Evolutionary conservation across 306 rosid genomes (phyloP).

Genomic region (Crataegus laevigata): DNA sequence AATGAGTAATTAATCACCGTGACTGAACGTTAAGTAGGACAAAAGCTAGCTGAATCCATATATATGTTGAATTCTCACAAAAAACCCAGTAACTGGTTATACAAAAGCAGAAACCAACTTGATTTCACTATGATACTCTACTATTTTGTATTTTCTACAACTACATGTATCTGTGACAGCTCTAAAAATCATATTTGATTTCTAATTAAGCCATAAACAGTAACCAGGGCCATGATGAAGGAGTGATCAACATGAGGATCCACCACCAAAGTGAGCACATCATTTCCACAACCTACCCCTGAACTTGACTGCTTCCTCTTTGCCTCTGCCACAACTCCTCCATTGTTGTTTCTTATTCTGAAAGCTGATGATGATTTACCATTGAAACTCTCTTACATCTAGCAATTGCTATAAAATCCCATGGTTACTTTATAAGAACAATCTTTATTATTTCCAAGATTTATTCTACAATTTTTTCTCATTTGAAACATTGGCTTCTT

Average conservation of each 20-base stretch:
- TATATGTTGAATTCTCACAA: not conserved
- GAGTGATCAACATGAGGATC: conserved; percentile 26
- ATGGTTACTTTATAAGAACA: conserved; percentile 7
- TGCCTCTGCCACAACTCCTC: conserved; percentile 20
- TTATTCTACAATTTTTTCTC: conserved; percentile 6
- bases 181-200: not conserved
- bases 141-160: not conserved
- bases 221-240: conserved; percentile 37
- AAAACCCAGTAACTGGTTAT: not conserved
- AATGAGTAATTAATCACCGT: no score
- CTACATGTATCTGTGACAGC: not conserved
- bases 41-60: not conserved
- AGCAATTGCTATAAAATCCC: conserved; percentile 1
- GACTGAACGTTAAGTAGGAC: no score
- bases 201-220: conserved; percentile 27
- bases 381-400: conserved; percentile 16
- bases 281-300: conserved; percentile 31
- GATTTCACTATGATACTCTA: not conserved
- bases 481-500: conserved; percentile 15
- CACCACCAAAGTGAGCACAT: conserved; percentile 28
- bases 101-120: no score
- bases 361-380: conserved; percentile 19
- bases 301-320: conserved; percentile 14
- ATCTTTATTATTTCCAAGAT: not conserved
- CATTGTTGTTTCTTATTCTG: conserved; percentile 9